Conservation (phyloP, 164 flowering plant genomes). For the Stephania cephalantha region DNA sequence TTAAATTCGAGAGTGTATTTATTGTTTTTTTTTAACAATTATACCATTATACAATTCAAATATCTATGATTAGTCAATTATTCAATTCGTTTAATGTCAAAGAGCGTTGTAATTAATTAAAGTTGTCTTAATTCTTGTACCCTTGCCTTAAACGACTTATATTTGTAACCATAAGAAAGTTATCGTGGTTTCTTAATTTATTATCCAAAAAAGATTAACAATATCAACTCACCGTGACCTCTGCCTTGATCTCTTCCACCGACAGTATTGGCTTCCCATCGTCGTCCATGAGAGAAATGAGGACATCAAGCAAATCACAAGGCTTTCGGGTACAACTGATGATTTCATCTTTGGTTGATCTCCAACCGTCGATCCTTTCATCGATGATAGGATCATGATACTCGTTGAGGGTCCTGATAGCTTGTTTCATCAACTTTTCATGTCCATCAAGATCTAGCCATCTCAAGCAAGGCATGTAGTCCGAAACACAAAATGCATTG, state of each 20-base stretch:
- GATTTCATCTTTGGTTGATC: not conserved
- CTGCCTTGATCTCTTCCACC: not conserved
- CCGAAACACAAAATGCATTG: conserved; percentile 25
- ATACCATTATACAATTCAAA: too few species aligned
- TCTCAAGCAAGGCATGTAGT: conserved; percentile 24
- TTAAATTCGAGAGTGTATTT: too few species aligned
- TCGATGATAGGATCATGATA: conserved; percentile 27
- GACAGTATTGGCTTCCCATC: not conserved
- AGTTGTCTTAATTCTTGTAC: too few species aligned
- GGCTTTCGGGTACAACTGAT: not conserved
- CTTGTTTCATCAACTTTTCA: conserved; percentile 23
- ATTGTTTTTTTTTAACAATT: too few species aligned
- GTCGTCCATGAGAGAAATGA: conserved; percentile 17
- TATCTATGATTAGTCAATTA: too few species aligned
- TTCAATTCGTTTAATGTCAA: too few species aligned
- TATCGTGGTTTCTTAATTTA: too few species aligned
- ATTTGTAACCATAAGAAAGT: too few species aligned
- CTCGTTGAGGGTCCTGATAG: conserved; percentile 10
- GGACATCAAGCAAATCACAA: conserved; percentile 26
- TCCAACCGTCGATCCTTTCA: conserved; percentile 30
- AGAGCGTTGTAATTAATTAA: too few species aligned
- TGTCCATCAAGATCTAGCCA: conserved; percentile 39
- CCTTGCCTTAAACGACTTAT: too few species aligned
- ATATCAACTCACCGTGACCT: not conserved
- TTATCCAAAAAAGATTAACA: too few species aligned